Base-by-base conservation (phyloP, 768 basidiomycete species). In the Collybia sordida region DNA sequence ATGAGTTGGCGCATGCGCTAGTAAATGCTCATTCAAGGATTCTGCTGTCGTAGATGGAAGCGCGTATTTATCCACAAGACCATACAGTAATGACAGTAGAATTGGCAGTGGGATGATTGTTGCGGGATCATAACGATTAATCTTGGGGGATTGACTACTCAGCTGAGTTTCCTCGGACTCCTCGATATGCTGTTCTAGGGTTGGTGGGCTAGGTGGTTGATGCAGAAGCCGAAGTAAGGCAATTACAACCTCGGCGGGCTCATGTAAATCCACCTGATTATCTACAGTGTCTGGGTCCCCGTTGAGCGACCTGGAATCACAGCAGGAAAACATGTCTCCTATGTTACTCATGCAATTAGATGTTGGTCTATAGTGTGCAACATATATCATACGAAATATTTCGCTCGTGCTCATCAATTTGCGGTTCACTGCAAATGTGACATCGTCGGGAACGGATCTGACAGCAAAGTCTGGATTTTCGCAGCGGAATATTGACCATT, bases 281-380 rank as follows among this genome's bases (percentile, higher is more conserved):
- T 65, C 59, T 28, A 65, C 66, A 41, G 65, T 57, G 15, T 54
- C 53, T 27, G 49, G 51, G 23, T 48, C 39, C 58, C 36, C 50
- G 48, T 56, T 45, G 15, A 52, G 18, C 23, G 49, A 46, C 44
- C 48, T 56, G n/a, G 48, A 52, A 44, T 81, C 76, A 53, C 85
- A 86, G 53, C 77, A 77, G 21, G 72, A 66, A 62, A 89, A 88
- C 87, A 89, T 88, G 59, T 85, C 77, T 22, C 75, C 86, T 88
- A n/a, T n/a, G 61, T 9, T 60, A 58, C 35, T 55, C 43, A 24
- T 47, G 38, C 40, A 50, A 31, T 54, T 46, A 44, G 45, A 48
- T 42, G 48, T 19, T 18, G 28, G 35, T 45, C 39, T 52, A 25
- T 21, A 46, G 39, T 37, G 25, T 36, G 56, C 43, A 19, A 23